Evolutionary conservation across 2,329 filamentous ascomycete genomes (phyloP).

Genomic region (Colletotrichum spaethianum): DNA sequence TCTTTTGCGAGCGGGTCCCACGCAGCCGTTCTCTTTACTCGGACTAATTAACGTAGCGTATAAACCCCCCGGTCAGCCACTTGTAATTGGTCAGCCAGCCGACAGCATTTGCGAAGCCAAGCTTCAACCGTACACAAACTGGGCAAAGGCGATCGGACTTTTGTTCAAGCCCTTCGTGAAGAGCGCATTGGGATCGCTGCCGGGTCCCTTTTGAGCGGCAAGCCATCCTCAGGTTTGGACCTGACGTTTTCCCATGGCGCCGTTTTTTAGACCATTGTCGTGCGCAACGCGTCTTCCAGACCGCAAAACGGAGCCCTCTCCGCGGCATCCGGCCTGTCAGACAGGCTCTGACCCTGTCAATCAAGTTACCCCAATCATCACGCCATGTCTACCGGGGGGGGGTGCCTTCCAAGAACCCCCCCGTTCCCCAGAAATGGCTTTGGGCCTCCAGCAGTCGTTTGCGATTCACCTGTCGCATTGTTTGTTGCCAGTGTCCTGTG

Average conservation of each 20-base stretch:
- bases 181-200: neutral
- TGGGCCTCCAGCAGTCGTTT: neutral
- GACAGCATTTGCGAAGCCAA: slow-evolving; percentile 16
- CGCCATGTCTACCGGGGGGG: slow-evolving; percentile 24
- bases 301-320: neutral
- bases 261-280: neutral
- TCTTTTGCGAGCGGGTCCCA: slow-evolving; percentile 32
- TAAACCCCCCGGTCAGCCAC: slow-evolving; percentile 7
- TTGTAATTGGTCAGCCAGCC: slow-evolving; percentile 27
- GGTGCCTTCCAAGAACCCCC: neutral
- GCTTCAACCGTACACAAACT: neutral
- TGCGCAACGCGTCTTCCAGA: neutral
- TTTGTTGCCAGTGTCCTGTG: neutral
- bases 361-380: slow-evolving; percentile 29
- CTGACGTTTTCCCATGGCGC: slow-evolving; percentile 5
- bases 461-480: neutral
- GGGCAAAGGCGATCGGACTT: slow-evolving; percentile 13
- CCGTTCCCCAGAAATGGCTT: slow-evolving; percentile 29
- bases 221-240: neutral
- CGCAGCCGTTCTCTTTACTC: slow-evolving; percentile 21
- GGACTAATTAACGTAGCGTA: slow-evolving; percentile 14
- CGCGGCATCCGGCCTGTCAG: slow-evolving; percentile 15
- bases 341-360: neutral
- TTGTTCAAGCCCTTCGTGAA: slow-evolving; percentile 9
- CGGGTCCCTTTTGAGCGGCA: neutral